These are phyloP conservation scores for Raphidocelis subcapitata DNA, from an alignment of 139 green algal species.

Conservation along the genomic window DNA sequence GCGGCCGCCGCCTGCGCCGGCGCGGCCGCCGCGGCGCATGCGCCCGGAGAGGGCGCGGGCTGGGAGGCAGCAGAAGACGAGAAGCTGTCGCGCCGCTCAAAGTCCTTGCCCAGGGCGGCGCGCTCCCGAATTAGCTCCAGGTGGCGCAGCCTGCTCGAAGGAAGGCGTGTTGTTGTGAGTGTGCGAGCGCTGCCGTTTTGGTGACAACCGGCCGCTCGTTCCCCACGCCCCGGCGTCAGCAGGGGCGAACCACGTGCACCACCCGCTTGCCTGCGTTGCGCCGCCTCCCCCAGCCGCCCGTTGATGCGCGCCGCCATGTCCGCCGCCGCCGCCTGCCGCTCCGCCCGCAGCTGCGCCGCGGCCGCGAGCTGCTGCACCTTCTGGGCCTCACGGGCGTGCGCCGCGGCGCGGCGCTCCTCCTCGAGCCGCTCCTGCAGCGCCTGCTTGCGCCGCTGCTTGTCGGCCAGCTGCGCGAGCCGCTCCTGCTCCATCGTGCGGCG, in stretches of 20 bases:
- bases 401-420: slow-evolving; percentile 47
- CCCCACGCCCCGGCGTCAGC: no score
- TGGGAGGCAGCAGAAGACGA: no score
- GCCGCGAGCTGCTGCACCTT: slow-evolving; percentile 25
- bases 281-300: slow-evolving; percentile 49
- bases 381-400: slow-evolving; percentile 36
- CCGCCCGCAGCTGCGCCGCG: slow-evolving; percentile 33
- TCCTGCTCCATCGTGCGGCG: slow-evolving; percentile 30
- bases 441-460: slow-evolving; percentile 38
- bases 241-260: no score
- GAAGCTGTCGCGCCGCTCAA: slow-evolving; percentile 15
- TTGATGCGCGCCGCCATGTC: slow-evolving; percentile 31
- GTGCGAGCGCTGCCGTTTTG: no score
- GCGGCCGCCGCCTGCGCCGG: no score
- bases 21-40: no score
- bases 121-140: slow-evolving; percentile 60
- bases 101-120: slow-evolving; percentile 50
- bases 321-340: slow-evolving; percentile 28
- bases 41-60: no score
- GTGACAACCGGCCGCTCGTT: no score
- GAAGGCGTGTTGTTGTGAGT: no score
- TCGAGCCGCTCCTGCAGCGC: slow-evolving; percentile 46
- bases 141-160: slow-evolving; percentile 32
- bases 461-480: slow-evolving; percentile 30
- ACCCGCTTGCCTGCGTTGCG: slow-evolving; percentile 31